Evolutionary conservation across 371 early-diverging fungal species (phyloP), one percentile per base, ranked within the genome.

Genomic region (Mortierella sp.): DNA sequence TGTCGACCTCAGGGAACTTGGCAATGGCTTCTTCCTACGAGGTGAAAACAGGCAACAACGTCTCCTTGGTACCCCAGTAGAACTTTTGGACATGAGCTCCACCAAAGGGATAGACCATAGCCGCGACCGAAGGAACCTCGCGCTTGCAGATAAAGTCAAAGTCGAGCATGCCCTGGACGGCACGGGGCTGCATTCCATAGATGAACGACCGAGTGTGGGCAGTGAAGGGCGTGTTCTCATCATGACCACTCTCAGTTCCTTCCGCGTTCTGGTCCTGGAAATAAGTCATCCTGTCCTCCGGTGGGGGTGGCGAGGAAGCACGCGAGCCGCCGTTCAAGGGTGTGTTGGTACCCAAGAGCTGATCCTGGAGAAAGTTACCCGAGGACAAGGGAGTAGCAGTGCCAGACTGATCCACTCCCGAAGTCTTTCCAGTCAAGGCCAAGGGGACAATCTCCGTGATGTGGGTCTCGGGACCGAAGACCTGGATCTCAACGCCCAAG

Each of bases 61-160:
- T 98, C 88, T 99, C 99, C 90, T 96, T 94, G 63, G 97, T 97
- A 68, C 99, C 99, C 99, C 99, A 99, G 92, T 99, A 99, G 90
- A 98, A 98, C 89, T 98, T 99, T 86, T 98, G 97, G 66, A 98
- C 96, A 86, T 98, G 97, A 83, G 95, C 94, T 39, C 98, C 98
- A 74, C 99, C 98, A 88, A 99, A 99, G 72, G 99, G 98, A 88
- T 99, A 99, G 80, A 99, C 95, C 97, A 99, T 98, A 79, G 97
- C 97, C 22, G 98, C 98, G 37, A 99, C 99, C n/a, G 97, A 96
- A n/a, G 99, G 98, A 55, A 91, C 85, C n/a, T 87, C 79, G 74
- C 99, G 95, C 90, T 96, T 94, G 93, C 99, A 99, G 92, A 99
- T 99, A 68, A 93, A 97, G 87, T 99, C 99, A 91, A 98, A 99